These are phyloP conservation scores for Kodamaea hsintzibuensis DNA, from an alignment of 805 yeast species.

Conservation along the genomic window DNA sequence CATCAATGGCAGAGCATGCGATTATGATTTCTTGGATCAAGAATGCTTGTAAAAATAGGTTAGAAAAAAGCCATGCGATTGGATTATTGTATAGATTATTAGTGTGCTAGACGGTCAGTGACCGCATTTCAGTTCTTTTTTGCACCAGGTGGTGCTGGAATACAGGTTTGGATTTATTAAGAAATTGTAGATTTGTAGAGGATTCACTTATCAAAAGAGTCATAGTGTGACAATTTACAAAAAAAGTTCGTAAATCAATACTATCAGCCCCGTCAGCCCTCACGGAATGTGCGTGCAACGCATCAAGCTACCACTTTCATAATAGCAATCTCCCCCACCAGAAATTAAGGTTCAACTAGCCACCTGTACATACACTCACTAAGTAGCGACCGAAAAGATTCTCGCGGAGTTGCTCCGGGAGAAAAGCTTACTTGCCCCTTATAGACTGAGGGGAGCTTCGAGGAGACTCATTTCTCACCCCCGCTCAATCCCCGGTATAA, in stretches of 20 bases:
- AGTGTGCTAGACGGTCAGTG: constrained; percentile 2
- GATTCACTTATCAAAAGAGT: no score
- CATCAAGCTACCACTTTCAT: not conserved
- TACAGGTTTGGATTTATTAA: not conserved
- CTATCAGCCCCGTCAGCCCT: not conserved
- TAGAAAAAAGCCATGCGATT: not conserved
- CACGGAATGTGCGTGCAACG: not conserved
- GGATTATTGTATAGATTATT: constrained; percentile 1
- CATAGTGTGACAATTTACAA: no score
- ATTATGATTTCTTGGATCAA: constrained; percentile 44
- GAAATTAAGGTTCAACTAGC: no score
- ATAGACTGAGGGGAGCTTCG: not conserved
- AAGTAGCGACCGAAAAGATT: not conserved
- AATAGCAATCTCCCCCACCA: not conserved
- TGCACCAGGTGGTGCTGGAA: constrained; percentile 3
- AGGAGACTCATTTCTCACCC: not conserved
- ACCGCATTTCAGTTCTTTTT: constrained; percentile 2
- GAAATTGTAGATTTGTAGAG: not conserved
- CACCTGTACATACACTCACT: not conserved
- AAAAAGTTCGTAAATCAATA: not conserved
- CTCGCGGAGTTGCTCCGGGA: not conserved
- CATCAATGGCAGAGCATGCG: constrained; percentile 43
- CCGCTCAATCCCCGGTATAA: not conserved
- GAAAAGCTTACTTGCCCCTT: not conserved
- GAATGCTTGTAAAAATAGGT: constrained; percentile 24